Evolutionary conservation across 73 alveolate species (phyloP), one percentile per base, ranked within the genome.

Genomic region (Effrenium voratum): DNA sequence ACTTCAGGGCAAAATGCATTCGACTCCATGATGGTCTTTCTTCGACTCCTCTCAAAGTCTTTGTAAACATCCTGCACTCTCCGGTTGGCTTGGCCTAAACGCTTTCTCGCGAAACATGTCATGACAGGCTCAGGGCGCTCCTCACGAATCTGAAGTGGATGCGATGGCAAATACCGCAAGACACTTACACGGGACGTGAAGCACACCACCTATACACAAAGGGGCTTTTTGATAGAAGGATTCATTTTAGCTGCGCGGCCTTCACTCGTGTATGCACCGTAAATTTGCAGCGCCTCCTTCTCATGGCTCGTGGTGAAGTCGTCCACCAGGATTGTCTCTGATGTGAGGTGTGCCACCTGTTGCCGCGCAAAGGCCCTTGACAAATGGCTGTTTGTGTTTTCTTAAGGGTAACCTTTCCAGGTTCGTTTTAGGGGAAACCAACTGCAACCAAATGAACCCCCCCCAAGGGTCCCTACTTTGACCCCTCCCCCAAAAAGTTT

Each of bases 291-390:
- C 36, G 59, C 93, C 93, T 85, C 81, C 93, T 85, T 85, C 80
- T 85, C 93, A 44, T 85, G 93, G 34, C 93, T 81, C 57, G 24
- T 41, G 57, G 93, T 85, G 59, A 85, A 85, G 44, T 85, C 93
- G 40, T 85, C 93, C 32, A 85, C 93, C 93, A 85, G 34, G n/a
- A 85, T 36, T 43, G 93, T 47, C 57, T 85, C 63, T 15, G 81
- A 32, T 15, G 81, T 34, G 10, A 85, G 34, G 38, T 85, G 93
- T 15, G 81, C 73, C 43, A 85, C 93, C 93, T 85, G 60, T 19
- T 4, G 13, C 34, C 34, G 41, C 32, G 49, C 82, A 26, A 52
- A 40, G 26, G 82, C n/a, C n/a, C n/a, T n/a, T n/a, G n/a, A n/a
- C n/a, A n/a, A n/a, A n/a, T n/a, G n/a, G n/a, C n/a, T n/a, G n/a